Base-by-base conservation (phyloP, 2,329 filamentous ascomycete species). In the Colletotrichum australisinense region DNA sequence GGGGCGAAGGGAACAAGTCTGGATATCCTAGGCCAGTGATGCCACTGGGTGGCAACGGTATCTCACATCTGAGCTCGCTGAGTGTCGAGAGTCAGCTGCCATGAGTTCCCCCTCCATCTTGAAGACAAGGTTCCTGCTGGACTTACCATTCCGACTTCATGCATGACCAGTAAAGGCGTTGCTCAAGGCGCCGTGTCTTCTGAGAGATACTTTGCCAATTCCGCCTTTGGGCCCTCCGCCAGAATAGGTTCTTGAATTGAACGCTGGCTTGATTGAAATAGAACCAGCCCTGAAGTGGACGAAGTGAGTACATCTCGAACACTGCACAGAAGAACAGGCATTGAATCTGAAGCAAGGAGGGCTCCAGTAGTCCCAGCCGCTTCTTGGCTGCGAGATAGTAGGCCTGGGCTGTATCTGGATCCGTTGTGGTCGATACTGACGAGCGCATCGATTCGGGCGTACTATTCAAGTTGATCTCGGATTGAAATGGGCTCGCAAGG, bases 101-200 rank as follows among this genome's bases (percentile, higher is more conserved):
- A 32, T 32, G 9, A 9, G 5, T 35, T 5, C 9, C 4, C 8
- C 16, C 4, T 56, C 26, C 6, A 6, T 24, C 5, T 14, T 16
- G 26, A 16, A 12, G 9, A 5, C 12, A 2, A 5, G 19, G 3
- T 4, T 19, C 4, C 9, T 9, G 12, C 6, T 19, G 6, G 5
- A 74, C 75, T 63, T 67, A 80, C 80, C 76, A 78, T 72, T 81
- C 78, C 16, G 79, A 80, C 63, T 82, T 82, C 69, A 81, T 72
- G 56, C 79, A 81, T 32, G 79, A 81, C 80, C 80, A 82, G 60
- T 81, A 81, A 16, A 82, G 76, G 16, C 79, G 72, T 67, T 77
- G 77, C 72, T 80, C 78, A 19, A 79, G 75, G 24, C 75, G 72
- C 56, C 63, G 53, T 22, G 63, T 49, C 42, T 67, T 72, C 22